Evolutionary conservation across 352 stramenopile species (phyloP), one percentile per base, ranked within the genome.

Genomic region (Thalassiosira mediterranea): DNA sequence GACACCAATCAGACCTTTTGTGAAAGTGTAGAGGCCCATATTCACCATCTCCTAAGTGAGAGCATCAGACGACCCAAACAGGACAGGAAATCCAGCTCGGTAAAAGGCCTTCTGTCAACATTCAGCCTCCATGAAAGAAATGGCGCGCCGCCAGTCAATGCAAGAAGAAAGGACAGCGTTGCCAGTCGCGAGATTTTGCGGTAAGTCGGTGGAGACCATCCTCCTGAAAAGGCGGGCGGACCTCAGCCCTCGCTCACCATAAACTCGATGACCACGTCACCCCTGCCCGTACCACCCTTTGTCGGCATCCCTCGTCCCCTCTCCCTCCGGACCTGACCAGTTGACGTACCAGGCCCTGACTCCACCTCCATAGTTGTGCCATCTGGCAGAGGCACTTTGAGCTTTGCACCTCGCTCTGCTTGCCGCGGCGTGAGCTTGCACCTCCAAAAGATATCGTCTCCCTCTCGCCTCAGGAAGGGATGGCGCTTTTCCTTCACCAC

Each of bases 241-340:
- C n/a, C n/a, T n/a, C n/a, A n/a, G n/a, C n/a, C n/a, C 37, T 63
- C 48, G 34, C 11, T 44, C 44, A 81, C 38, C 26, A 76, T 38
- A 73, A 92, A 89, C 42, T 90, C 63, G 59, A 92, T 85, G 32
- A 90, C 49, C 19, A 92, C 62, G 78, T 88, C 70, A 4, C 86
- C 86, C 68, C 72, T 82, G 49, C 70, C 31, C 1, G 67, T 56
- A 46, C 72, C 79, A 53, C 71, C 76, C 42, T 88, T 90, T 19
- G 77, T 81, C 0, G 72, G 72, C 83, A 92, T 90, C 38, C 86
- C 86, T 51, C 83, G 79, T n/a, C 70, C 70, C 10, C 62, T 28
- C 11, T 87, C 60, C 25, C 53, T 81, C 52, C 60, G 81, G 13
- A 58, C 54, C 26, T 75, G 76, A 23, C 56, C 77, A 5, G 57